These are phyloP conservation scores for Eucalyptus guilfoylei DNA, from an alignment of 345 rosid species.

Conservation along the genomic window DNA sequence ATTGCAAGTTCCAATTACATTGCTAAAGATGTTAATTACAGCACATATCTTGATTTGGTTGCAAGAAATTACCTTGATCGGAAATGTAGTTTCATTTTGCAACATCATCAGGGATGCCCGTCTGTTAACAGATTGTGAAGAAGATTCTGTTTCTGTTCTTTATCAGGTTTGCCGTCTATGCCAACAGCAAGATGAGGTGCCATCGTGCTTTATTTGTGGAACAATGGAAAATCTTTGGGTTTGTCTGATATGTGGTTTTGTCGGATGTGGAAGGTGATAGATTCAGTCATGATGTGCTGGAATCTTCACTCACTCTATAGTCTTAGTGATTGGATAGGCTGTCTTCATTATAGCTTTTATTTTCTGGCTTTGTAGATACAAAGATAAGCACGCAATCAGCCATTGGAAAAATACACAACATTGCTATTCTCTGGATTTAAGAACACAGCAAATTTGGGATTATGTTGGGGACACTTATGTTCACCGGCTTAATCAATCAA, in stretches of 20 bases:
- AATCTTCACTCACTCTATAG: neutral
- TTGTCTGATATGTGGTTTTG: constrained; percentile 86
- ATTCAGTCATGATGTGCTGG: neutral
- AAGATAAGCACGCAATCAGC: constrained; percentile 81
- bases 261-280: constrained; percentile 90
- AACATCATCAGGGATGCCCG: neutral
- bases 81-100: neutral
- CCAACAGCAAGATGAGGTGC: constrained; percentile 81
- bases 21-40: neutral
- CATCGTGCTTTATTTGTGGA: constrained; percentile 70
- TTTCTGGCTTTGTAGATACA: constrained; percentile 40
- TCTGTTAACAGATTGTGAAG: neutral
- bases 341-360: neutral
- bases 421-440: constrained; percentile 80
- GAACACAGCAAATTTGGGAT: constrained; percentile 94
- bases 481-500: constrained; percentile 88
- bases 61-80: neutral
- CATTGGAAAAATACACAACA: constrained; percentile 94
- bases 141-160: neutral
- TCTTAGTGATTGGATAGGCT: neutral
- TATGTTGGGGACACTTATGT: constrained; percentile 93
- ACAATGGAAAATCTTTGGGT: constrained; percentile 80
- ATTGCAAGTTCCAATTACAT: neutral
- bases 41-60: neutral
- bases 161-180: constrained; percentile 76